Evolutionary conservation across 148 eudicot species (phyloP).

Genomic region (Fallopia convolvulus): DNA sequence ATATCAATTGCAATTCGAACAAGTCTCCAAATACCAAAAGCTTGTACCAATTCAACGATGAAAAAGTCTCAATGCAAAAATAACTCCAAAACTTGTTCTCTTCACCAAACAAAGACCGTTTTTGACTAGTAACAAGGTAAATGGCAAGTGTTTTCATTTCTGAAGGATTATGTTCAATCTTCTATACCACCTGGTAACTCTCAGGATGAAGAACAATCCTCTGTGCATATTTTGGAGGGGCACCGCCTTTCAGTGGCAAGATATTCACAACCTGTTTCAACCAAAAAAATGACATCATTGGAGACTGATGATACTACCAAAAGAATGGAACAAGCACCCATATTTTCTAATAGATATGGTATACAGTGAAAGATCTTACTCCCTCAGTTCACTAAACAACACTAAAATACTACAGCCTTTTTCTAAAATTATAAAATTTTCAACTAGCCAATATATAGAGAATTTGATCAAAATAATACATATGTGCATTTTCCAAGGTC

Average conservation of each 20-base stretch:
- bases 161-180: neutral
- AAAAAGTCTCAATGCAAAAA: neutral
- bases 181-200: conserved; percentile 28
- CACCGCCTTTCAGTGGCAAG: conserved; percentile 67
- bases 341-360: too few species aligned
- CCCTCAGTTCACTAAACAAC: too few species aligned
- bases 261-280: conserved; percentile 50
- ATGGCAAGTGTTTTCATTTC: neutral
- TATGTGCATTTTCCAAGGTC: neutral
- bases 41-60: neutral
- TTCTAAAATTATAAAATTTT: too few species aligned
- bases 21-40: neutral
- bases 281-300: neutral
- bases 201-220: conserved; percentile 61
- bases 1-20: neutral
- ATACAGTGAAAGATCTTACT: too few species aligned
- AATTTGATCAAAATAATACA: too few species aligned
- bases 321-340: neutral
- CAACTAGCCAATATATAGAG: too few species aligned
- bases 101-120: neutral
- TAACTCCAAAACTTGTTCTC: neutral
- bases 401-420: too few species aligned
- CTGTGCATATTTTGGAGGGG: conserved; percentile 74
- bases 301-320: neutral
- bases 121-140: neutral